Conservation (phyloP, 352 stramenopile species). For the Elongisporangium undulatum region DNA sequence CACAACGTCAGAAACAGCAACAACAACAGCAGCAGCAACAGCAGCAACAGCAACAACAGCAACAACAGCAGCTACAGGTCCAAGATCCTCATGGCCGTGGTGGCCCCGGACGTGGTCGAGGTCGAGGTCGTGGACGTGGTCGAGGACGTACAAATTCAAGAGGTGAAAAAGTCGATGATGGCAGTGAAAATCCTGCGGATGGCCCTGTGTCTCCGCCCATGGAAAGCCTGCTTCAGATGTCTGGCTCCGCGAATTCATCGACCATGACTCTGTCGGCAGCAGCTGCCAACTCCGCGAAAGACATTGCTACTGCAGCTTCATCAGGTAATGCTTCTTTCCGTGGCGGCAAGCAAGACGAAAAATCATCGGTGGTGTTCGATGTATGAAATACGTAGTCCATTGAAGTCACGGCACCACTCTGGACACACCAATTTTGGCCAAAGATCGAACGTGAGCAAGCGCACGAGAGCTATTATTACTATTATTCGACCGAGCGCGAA, state of each 20-base stretch:
- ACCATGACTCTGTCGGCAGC: not conserved
- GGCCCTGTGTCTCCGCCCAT: slow-evolving; percentile 20
- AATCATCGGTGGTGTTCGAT: slow-evolving; percentile 14
- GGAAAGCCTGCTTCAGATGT: slow-evolving; percentile 29
- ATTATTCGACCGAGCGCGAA: slow-evolving; percentile 9
- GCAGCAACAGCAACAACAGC: slow-evolving; percentile 21
- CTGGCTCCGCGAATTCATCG: slow-evolving; percentile 7
- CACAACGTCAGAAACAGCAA: slow-evolving; percentile 23
- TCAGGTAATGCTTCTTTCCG: slow-evolving; percentile 10
- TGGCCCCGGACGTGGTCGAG: slow-evolving; percentile 13
- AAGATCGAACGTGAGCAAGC: slow-evolving; percentile 1
- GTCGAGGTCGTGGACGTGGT: slow-evolving; percentile 7
- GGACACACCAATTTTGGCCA: slow-evolving; percentile 6
- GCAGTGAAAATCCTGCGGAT: slow-evolving; percentile 17
- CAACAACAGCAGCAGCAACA: slow-evolving; percentile 16
- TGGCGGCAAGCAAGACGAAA: slow-evolving; percentile 13
- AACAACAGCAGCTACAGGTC: slow-evolving; percentile 13
- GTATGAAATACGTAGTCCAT: slow-evolving; percentile 9
- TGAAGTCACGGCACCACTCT: not conserved
- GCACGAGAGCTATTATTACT: slow-evolving; percentile 17
- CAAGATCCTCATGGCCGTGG: slow-evolving; percentile 6
- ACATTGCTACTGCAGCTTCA: not conserved
- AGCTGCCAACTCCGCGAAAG: slow-evolving; percentile 1
- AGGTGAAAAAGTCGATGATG: slow-evolving; percentile 24
- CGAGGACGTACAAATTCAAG: slow-evolving; percentile 9